phyloP scores from a whole-genome alignment of 345 rosid species.

The Euphorbia tirucalli region DNA sequence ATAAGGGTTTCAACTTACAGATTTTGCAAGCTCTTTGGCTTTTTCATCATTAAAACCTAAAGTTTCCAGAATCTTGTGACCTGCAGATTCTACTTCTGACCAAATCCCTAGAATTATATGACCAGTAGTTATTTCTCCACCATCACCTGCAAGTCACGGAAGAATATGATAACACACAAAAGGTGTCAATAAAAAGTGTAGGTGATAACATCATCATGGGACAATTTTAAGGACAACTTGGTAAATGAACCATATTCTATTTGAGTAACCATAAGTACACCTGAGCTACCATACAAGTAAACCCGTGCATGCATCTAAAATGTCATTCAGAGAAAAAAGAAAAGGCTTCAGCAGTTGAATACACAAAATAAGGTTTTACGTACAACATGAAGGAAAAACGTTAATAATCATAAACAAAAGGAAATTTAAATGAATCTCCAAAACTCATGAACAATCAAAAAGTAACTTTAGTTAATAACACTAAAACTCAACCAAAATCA shows the following conservation, averaged over 20 bases:
- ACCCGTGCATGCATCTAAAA: background rate
- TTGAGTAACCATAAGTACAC: no score
- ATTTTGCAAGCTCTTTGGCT: slow-evolving; percentile 64
- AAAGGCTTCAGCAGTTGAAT: background rate
- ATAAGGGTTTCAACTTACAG: slow-evolving; percentile 40
- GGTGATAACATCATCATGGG: background rate
- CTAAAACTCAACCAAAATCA: background rate
- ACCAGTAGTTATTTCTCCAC: slow-evolving; percentile 74
- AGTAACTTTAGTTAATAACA: background rate
- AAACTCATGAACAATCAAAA: background rate
- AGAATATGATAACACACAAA: background rate
- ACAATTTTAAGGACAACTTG: background rate
- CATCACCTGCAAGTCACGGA: slow-evolving; percentile 47
- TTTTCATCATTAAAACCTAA: slow-evolving; percentile 80
- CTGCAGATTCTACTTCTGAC: slow-evolving; percentile 80
- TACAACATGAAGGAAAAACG: background rate
- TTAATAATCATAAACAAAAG: background rate
- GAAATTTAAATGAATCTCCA: slow-evolving; percentile 5
- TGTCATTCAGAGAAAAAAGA: background rate
- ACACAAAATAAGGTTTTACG: background rate
- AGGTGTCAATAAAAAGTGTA: background rate
- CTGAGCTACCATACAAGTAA: background rate
- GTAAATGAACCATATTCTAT: background rate
- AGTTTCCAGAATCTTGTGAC: slow-evolving; percentile 52
- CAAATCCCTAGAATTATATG: slow-evolving; percentile 79